These are phyloP conservation scores for Tetrahymena thermophila DNA, from an alignment of 73 alveolate genomes.

Conservation along the genomic window DNA sequence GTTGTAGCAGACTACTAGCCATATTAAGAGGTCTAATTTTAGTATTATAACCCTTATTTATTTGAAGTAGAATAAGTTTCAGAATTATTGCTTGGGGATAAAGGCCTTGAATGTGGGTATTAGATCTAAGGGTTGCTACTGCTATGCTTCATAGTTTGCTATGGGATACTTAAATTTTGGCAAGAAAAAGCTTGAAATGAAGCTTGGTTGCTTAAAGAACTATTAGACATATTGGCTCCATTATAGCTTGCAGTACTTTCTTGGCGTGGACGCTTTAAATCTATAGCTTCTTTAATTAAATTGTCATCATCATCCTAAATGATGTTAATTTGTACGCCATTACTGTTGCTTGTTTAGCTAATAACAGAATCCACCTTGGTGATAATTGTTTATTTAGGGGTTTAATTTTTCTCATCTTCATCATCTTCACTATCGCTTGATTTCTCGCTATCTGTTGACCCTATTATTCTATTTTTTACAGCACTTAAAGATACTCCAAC, in stretches of 20 bases:
- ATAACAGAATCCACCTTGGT: neutral
- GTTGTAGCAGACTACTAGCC: neutral
- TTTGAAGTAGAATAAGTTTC: neutral
- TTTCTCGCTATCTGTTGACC: neutral
- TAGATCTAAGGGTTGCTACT: neutral
- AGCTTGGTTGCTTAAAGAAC: neutral
- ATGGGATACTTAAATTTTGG: neutral
- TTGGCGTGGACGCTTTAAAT: neutral
- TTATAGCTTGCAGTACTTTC: neutral
- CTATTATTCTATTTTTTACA: neutral
- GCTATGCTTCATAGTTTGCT: neutral
- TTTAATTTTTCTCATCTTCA: neutral
- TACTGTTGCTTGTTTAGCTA: neutral
- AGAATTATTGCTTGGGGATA: neutral
- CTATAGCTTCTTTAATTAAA: neutral
- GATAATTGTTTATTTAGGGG: neutral
- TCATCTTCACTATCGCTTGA: neutral
- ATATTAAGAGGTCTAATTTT: too few species aligned
- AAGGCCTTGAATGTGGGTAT: neutral
- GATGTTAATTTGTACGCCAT: neutral
- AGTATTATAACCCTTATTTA: neutral
- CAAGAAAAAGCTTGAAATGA: neutral
- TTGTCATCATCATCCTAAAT: neutral
- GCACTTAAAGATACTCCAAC: neutral
- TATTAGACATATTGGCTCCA: neutral